Base-by-base conservation (phyloP, 306 rosid genomes). In the Medicago arabica region DNA sequence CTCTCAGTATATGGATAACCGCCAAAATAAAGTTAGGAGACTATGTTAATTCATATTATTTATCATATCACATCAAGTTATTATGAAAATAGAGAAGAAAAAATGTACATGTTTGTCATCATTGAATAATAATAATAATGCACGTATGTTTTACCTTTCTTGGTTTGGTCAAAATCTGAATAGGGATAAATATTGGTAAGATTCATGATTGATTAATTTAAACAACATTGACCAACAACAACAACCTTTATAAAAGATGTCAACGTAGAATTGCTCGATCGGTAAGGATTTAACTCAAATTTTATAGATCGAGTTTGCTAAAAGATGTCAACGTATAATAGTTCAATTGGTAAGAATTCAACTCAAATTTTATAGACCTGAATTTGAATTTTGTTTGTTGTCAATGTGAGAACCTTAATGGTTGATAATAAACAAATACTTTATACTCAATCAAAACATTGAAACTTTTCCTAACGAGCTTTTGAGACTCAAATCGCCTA, bases 1-100 rank as follows among this genome's bases (percentile, higher is more conserved):
- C 15, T 77, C 89, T 71, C 87, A 81, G 6, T 82, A 40, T 75
- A 79, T 80, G 86, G 86, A 81, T 11, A 80, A 36, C 15, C 71
- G 77, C 71, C 79, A 76, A 39, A 76, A 74, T n/a, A 85, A 85
- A 67, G 34, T 78, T 51, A 80, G 87, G 60, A 82, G 75, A 71
- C 49, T 34, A 0, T 78, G 77, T 31, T 86, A 72, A 46, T 39
- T 68, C 2, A 43, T 28, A 15, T 12, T 50, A 17, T 49, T 23
- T 34, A 34, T 34, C 38, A 34, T 5, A 34, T 34, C 38, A 34
- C 7, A 34, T 34, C 38, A 34, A 6, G 23, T 18, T 19, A 57
- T 18, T 19, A 57, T 57, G 4, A 50, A 17, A 72, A 19, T n/a
- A 54, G 9, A 8, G 49, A 12, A 3, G n/a, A 5, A 34, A 18